These are phyloP conservation scores for Pseudocercospora cruenta DNA, from an alignment of 2,329 filamentous ascomycete genomes.

Conservation along the genomic window DNA sequence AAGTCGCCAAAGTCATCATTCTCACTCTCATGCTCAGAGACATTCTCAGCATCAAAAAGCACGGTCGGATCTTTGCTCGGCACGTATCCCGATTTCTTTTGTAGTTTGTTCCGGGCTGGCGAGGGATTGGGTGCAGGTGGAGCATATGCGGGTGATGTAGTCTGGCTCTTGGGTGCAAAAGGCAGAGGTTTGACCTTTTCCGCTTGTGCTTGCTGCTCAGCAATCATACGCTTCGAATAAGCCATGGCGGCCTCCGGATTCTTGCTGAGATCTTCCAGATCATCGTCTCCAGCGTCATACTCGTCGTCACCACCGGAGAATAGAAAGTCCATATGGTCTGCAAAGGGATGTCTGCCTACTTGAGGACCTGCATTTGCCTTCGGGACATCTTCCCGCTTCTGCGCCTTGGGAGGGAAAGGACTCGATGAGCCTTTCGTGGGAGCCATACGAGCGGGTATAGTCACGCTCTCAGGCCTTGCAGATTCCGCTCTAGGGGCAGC, in stretches of 20 bases:
- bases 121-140: constrained; percentile 15
- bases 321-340: constrained; percentile 39
- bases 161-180: constrained; percentile 4
- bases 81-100: constrained; percentile 30
- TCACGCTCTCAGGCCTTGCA: neutral
- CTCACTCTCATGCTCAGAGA: constrained; percentile 31
- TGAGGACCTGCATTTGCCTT: constrained; percentile 13
- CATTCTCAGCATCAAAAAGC: constrained; percentile 40
- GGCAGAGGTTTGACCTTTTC: constrained; percentile 13
- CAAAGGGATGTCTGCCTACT: constrained; percentile 38
- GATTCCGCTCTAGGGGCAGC: neutral
- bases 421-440: constrained; percentile 5
- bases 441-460: neutral
- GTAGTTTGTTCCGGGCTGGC: constrained; percentile 30
- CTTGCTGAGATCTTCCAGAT: constrained; percentile 37
- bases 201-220: constrained; percentile 28
- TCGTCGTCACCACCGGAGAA: constrained; percentile 39
- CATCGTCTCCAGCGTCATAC: constrained; percentile 40
- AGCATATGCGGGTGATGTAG: neutral
- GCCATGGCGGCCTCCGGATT: constrained; percentile 42
- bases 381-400: constrained; percentile 4
- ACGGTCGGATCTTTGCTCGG: constrained; percentile 32
- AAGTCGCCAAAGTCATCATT: constrained; percentile 42
- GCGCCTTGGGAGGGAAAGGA: constrained; percentile 16
- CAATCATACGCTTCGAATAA: constrained; percentile 39